A percentile compares a stretch with the other conserved stretches of the same genome.
These are phyloP conservation scores for Parietaria judaica DNA, from an alignment of 306 rosid genomes.

Conservation along the genomic window DNA sequence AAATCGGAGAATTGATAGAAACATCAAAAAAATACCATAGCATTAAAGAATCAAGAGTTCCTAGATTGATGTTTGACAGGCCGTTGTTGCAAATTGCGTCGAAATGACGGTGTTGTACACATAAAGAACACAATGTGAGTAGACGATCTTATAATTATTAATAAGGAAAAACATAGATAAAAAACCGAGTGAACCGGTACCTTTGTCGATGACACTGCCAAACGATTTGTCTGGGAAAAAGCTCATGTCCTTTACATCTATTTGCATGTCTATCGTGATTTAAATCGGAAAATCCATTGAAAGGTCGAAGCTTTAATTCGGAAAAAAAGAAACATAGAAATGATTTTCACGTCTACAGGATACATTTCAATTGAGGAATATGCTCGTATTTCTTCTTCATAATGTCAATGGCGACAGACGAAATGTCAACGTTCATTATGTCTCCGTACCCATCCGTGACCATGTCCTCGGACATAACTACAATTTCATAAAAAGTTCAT, in stretches of 20 bases:
- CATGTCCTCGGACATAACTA: conserved; percentile 97
- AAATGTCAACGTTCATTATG: conserved; percentile 74
- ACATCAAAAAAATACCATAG: conserved; percentile 37
- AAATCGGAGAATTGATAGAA: conserved; percentile 10
- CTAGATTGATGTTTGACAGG: conserved; percentile 35
- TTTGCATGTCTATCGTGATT: conserved; percentile 56
- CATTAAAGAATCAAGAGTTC: conserved; percentile 98
- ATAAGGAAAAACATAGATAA: conserved; percentile 3
- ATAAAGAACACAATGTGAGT: conserved; percentile 14
- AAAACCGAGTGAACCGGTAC: conserved; percentile 23
- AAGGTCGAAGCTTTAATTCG: too few relatives aligned
- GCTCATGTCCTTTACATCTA: conserved; percentile 95
- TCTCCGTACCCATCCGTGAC: conserved; percentile 79
- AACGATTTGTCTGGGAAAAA: conserved; percentile 71
- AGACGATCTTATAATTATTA: conserved; percentile 2
- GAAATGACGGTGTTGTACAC: conserved; percentile 24
- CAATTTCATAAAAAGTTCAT: not conserved
- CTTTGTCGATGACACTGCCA: conserved; percentile 78
- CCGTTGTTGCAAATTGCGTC: conserved; percentile 22
- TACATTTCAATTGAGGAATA: conserved; percentile 87
- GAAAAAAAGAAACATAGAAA: not conserved
- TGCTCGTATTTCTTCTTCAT: conserved; percentile 64
- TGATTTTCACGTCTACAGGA: conserved; percentile 10
- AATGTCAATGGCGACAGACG: conserved; percentile 76
- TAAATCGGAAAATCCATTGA: conserved; percentile 17